These are phyloP conservation scores for Pholiota adiposa DNA, from an alignment of 1,284 basidiomycete species.

Conservation along the genomic window DNA sequence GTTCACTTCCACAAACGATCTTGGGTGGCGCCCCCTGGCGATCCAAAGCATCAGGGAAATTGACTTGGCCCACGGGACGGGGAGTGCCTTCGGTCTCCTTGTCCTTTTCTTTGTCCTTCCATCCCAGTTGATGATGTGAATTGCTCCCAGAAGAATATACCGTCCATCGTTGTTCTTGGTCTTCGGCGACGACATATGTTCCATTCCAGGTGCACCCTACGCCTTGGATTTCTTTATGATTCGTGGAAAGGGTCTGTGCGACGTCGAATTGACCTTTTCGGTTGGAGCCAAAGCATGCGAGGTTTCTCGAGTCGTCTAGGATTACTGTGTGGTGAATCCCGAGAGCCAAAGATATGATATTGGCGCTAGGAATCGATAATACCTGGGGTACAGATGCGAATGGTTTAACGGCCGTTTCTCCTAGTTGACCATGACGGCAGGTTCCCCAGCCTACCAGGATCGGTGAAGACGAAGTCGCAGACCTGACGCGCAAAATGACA, in stretches of 20 bases:
- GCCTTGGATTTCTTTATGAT: constrained; percentile 25
- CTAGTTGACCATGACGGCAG: constrained; percentile 81
- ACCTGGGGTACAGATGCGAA: constrained; percentile 41
- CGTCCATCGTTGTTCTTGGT: constrained; percentile 20
- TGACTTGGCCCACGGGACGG: constrained; percentile 10
- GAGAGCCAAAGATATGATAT: constrained; percentile 40
- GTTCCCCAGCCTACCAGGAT: constrained; percentile 82
- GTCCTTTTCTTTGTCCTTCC: constrained; percentile 24
- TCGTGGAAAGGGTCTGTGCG: constrained; percentile 29
- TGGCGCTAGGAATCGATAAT: constrained; percentile 27
- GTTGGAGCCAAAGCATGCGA: constrained; percentile 67
- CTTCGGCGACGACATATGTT: constrained; percentile 57
- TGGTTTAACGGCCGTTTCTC: constrained; percentile 32
- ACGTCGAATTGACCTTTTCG: constrained; percentile 68
- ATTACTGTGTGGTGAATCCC: constrained; percentile 78
- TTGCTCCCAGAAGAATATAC: constrained; percentile 67
- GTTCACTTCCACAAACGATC: constrained; percentile 77
- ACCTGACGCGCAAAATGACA: constrained; percentile 54
- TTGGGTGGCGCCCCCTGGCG: constrained; percentile 8
- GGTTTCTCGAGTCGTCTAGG: constrained; percentile 49
- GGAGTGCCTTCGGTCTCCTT: too few relatives aligned
- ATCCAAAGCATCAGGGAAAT: constrained; percentile 11
- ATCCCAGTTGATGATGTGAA: constrained; percentile 74
- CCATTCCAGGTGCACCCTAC: constrained; percentile 84
- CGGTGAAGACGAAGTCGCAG: constrained; percentile 23